Percentiles rank a stretch among this genome's conserved stretches.
phyloP scores from a whole-genome alignment of 257 asterid genomes.

The Cinchona pubescens region DNA sequence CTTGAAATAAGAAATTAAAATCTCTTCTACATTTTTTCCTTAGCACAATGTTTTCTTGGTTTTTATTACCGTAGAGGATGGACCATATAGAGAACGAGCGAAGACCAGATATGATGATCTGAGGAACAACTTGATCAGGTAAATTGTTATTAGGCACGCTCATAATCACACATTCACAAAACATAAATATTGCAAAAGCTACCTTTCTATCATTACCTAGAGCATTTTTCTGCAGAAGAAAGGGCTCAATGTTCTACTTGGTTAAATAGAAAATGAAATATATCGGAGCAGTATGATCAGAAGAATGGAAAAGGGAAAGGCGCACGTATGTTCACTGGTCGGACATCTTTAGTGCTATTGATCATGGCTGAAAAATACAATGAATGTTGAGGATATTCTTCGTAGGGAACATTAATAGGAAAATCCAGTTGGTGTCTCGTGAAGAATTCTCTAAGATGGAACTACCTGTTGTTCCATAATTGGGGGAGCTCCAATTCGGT shows the following conservation, averaged over 20 bases:
- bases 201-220: neutral
- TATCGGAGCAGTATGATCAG: conserved; percentile 98
- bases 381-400: conserved; percentile 36
- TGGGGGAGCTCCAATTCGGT: neutral
- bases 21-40: neutral
- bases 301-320: conserved; percentile 94
- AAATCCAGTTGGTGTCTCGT: neutral
- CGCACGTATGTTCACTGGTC: conserved; percentile 76
- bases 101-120: conserved; percentile 61
- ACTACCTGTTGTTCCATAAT: neutral
- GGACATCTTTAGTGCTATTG: conserved; percentile 86
- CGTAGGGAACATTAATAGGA: neutral
- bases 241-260: neutral
- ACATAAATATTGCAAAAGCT: neutral
- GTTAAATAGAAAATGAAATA: neutral
- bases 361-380: conserved; percentile 80
- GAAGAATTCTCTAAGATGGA: neutral
- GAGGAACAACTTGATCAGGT: conserved; percentile 87
- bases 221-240: neutral
- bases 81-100: conserved; percentile 81
- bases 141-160: conserved; percentile 5
- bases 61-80: conserved; percentile 54
- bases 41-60: neutral
- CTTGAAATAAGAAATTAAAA: neutral
- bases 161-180: too few species aligned